These are phyloP conservation scores for Crinitomyces ghanaensis DNA, from an alignment of 805 yeast species.

Conservation along the genomic window DNA sequence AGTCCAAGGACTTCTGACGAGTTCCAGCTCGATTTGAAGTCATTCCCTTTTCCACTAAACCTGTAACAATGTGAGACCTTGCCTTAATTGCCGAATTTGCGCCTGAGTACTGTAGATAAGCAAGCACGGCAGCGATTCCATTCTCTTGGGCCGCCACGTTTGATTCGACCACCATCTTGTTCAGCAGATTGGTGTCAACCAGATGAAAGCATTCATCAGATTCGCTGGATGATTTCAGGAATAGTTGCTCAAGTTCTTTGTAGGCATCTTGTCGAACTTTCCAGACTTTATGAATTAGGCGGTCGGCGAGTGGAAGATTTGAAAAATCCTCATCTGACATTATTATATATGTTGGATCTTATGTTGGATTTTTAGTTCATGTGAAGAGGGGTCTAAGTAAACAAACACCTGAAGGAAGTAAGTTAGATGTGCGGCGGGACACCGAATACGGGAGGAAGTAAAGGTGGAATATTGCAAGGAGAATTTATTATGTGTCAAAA, in stretches of 20 bases:
- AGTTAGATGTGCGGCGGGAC: too few species aligned
- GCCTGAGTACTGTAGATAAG: conserved; percentile 49
- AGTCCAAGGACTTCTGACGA: conserved; percentile 51
- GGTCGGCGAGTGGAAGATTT: conserved; percentile 51
- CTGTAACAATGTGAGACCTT: conserved; percentile 15
- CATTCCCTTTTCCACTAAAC: conserved; percentile 71
- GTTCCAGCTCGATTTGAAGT: conserved; percentile 67
- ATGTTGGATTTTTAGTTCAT: too few species aligned
- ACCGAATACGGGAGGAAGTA: too few species aligned
- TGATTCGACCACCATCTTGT: conserved; percentile 54
- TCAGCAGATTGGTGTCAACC: conserved; percentile 42
- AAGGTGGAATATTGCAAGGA: too few species aligned
- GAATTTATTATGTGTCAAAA: too few species aligned
- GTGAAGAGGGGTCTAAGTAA: too few species aligned
- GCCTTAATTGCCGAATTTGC: conserved; percentile 29
- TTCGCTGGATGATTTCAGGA: conserved; percentile 43
- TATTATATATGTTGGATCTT: too few species aligned
- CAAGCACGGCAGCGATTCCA: conserved; percentile 47
- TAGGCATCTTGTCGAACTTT: conserved; percentile 77
- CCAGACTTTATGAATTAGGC: conserved; percentile 53
- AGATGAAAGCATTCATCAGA: conserved; percentile 44
- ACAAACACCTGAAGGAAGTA: too few species aligned
- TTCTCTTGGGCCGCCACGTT: conserved; percentile 90
- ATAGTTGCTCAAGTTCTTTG: conserved; percentile 45
- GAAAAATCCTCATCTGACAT: conserved; percentile 14